These are phyloP conservation scores for Azolla pinnata DNA, from an alignment of 75 land plant genomes.

Conservation along the genomic window DNA sequence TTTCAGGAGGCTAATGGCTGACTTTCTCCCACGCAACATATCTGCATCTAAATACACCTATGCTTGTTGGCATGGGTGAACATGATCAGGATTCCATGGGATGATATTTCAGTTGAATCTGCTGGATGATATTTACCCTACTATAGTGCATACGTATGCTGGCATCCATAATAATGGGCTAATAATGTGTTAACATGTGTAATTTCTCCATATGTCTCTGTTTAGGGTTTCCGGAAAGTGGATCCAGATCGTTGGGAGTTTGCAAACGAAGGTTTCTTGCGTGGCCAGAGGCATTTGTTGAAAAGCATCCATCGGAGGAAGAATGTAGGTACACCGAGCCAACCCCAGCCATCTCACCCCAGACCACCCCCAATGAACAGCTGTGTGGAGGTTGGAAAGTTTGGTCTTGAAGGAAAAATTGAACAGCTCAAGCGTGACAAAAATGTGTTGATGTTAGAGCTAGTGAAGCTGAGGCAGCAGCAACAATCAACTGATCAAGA, in stretches of 20 bases:
- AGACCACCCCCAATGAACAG: constrained; percentile 15
- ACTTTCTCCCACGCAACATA: too few relatives aligned
- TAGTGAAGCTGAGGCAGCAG: constrained; percentile 62
- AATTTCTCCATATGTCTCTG: too few relatives aligned
- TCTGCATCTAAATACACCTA: too few relatives aligned
- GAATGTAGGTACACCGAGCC: constrained; percentile 30
- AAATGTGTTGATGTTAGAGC: constrained; percentile 60
- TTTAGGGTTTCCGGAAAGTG: constrained; percentile 76
- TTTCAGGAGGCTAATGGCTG: too few relatives aligned
- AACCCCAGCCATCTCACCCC: constrained; percentile 26
- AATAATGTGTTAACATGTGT: too few relatives aligned
- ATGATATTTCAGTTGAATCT: too few relatives aligned
- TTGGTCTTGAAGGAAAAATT: constrained; percentile 71
- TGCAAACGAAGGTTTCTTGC: constrained; percentile 75
- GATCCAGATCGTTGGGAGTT: constrained; percentile 94
- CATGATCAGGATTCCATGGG: too few relatives aligned
- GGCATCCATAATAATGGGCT: too few relatives aligned
- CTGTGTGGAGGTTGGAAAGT: constrained; percentile 76
- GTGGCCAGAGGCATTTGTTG: constrained; percentile 57
- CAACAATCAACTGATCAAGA: constrained; percentile 66
- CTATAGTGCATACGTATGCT: too few relatives aligned
- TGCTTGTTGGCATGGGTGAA: too few relatives aligned
- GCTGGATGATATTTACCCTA: too few relatives aligned
- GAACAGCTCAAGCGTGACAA: constrained; percentile 75
- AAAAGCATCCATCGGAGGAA: constrained; percentile 52